phyloP scores from a whole-genome alignment of 768 basidiomycete genomes.

The Mycena vulgaris region DNA sequence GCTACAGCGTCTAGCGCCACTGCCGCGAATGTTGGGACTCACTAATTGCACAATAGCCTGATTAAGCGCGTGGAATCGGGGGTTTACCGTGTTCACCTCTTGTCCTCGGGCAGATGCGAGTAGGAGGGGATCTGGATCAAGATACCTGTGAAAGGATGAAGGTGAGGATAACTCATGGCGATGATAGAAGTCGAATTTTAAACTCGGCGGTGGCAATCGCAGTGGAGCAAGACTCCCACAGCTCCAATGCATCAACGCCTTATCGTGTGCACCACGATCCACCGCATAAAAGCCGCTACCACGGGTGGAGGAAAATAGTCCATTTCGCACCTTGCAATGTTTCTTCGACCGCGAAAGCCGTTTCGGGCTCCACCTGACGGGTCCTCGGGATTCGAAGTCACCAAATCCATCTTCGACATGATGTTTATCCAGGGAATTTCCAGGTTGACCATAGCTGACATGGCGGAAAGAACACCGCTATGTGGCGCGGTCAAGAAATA shows the following conservation, averaged over 20 bases:
- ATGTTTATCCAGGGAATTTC: constrained; percentile 98
- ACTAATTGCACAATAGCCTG: constrained; percentile 96
- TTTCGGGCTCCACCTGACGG: constrained; percentile 75
- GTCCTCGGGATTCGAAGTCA: constrained; percentile 77
- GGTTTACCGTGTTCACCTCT: constrained; percentile 71
- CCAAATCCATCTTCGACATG: constrained; percentile 99
- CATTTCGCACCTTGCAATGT: constrained; percentile 85
- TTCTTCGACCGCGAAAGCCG: constrained; percentile 78
- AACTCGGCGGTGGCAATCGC: not conserved
- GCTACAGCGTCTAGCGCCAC: constrained; percentile 26
- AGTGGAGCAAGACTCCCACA: constrained; percentile 10
- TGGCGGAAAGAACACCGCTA: constrained; percentile 95
- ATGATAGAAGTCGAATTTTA: not conserved
- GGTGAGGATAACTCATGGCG: not conserved
- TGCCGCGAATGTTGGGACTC: constrained; percentile 46
- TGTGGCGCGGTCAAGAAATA: constrained; percentile 26
- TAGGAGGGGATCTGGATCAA: constrained; percentile 95
- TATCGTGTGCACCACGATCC: constrained; percentile 15
- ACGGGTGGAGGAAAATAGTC: not conserved
- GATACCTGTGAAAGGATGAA: constrained; percentile 74
- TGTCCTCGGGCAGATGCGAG: constrained; percentile 76
- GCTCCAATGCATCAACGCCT: constrained; percentile 26
- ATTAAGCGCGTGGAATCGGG: constrained; percentile 94
- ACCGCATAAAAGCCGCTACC: constrained; percentile 1
- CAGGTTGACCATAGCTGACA: constrained; percentile 99